A percentile compares a stretch with the other conserved stretches of the same genome.
Conservation (phyloP, 768 basidiomycete species). For the Imleria badia region DNA sequence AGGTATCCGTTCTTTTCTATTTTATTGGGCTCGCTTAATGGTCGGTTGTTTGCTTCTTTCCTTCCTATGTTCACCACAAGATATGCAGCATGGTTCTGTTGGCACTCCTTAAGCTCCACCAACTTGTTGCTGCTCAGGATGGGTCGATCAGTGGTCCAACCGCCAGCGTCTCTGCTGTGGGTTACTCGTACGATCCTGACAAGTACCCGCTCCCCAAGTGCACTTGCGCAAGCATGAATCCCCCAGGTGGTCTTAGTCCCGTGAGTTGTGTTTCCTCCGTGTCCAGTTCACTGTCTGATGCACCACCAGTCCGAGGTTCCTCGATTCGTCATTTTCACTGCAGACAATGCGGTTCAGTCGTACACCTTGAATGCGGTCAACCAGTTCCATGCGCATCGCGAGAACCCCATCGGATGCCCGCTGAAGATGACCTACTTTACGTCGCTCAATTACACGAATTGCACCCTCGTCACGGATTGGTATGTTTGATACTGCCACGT, state of each 20-base stretch:
- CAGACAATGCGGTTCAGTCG: conserved; percentile 1
- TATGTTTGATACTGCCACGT: too few relatives aligned
- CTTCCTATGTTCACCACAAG: background rate
- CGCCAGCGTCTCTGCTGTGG: too few relatives aligned
- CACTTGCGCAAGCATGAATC: background rate
- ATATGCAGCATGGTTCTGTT: background rate
- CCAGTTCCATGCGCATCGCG: conserved; percentile 2
- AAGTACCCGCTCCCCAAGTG: conserved; percentile 1
- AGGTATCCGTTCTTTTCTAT: background rate
- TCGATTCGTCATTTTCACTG: background rate
- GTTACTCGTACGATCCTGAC: background rate
- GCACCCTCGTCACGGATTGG: conserved; percentile 7
- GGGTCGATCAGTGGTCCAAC: background rate
- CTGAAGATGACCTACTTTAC: conserved; percentile 5
- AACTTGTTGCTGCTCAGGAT: background rate
- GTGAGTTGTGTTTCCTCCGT: background rate
- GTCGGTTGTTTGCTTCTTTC: background rate
- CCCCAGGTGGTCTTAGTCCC: background rate
- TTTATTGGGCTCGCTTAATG: background rate
- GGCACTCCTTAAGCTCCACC: background rate
- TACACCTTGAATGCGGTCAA: conserved; percentile 2
- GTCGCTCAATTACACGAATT: conserved; percentile 4
- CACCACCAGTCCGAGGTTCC: background rate
- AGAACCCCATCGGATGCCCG: background rate
- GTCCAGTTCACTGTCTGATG: background rate